Base-by-base conservation (phyloP, 345 rosid genomes). In the Pistacia vera region DNA sequence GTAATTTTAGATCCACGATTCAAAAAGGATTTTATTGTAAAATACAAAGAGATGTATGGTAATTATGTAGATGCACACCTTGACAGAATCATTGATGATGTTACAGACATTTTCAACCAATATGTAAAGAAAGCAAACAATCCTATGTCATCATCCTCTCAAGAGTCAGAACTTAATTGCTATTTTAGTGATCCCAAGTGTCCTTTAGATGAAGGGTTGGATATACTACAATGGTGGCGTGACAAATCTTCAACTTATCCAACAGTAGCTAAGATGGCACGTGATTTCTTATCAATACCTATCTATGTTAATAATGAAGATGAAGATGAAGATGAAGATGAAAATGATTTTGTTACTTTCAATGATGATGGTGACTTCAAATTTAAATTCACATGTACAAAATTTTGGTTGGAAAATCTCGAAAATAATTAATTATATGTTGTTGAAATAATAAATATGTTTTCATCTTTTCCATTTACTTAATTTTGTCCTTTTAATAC, bases 161-260 rank as follows among this genome's bases (percentile, higher is more conserved):
- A 1, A 30, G 3, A 30, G 0, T 46, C 52, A 33, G 76, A 71
- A 22, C 33, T 71, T 18, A 59, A 33, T 9, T 28, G 14, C 49
- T 78, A 78, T 13, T 8, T 78, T 8, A 41, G 38, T 0, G 65
- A 67, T 4, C 13, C 57, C 17, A 5, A 22, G 28, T 25, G 35
- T 16, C 59, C 58, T 5, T 17, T 22, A 5, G 2, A 1, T 2
- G 22, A 49, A 18, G 35, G 73, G 1, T 67, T 78, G 20, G 68
- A 57, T 4, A 7, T 78, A 51, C 36, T 73, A 8, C 49, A 36
- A 17, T 78, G 77, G 81, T 78, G 81, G 81, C 16, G 25, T 22
- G 30, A 6, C 1, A 5, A 54, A 8, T 36, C 41, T 11, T n/a
- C 51, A n/a, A 36, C 14, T 5, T 78, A 35, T 41, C 77, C 73